These are phyloP conservation scores for Allantophomopsis cytisporea DNA, from an alignment of 2,329 filamentous ascomycete genomes.

Conservation along the genomic window DNA sequence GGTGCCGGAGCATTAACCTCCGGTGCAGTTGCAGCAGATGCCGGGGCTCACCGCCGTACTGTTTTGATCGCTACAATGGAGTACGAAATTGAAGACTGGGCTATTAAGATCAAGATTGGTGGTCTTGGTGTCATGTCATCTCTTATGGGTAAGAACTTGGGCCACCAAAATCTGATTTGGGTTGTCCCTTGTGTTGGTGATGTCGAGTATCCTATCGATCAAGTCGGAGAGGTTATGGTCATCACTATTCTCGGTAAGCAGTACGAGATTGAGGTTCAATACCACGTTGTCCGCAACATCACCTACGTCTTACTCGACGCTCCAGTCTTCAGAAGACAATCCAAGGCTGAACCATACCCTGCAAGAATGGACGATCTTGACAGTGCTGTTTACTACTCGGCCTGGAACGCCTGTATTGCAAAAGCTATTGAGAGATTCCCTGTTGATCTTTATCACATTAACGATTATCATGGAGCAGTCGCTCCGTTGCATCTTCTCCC, in stretches of 20 bases:
- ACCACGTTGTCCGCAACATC: constrained; percentile 49
- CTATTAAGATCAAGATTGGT: constrained; percentile 59
- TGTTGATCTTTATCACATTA: constrained; percentile 50
- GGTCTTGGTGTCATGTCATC: constrained; percentile 59
- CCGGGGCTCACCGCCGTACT: constrained; percentile 30
- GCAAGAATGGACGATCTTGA: constrained; percentile 57
- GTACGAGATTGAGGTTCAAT: constrained; percentile 50
- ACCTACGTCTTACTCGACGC: constrained; percentile 52
- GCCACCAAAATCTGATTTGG: constrained; percentile 53
- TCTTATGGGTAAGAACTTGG: constrained; percentile 47
- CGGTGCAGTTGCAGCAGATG: too few species aligned
- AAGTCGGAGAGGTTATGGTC: constrained; percentile 43
- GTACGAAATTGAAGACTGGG: constrained; percentile 59
- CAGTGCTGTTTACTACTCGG: constrained; percentile 54
- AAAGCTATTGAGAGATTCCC: constrained; percentile 49
- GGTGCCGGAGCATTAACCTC: too few species aligned
- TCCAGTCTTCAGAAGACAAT: constrained; percentile 47
- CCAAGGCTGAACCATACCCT: constrained; percentile 48
- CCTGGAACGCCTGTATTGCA: constrained; percentile 59
- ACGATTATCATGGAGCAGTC: constrained; percentile 48
- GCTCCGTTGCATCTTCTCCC: constrained; percentile 52
- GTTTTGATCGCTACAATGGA: constrained; percentile 59
- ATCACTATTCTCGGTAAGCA: constrained; percentile 45
- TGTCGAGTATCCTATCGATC: constrained; percentile 47
- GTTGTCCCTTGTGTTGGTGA: constrained; percentile 51